phyloP scores from a whole-genome alignment of 257 asterid species.

The Salvia miltiorrhiza region DNA sequence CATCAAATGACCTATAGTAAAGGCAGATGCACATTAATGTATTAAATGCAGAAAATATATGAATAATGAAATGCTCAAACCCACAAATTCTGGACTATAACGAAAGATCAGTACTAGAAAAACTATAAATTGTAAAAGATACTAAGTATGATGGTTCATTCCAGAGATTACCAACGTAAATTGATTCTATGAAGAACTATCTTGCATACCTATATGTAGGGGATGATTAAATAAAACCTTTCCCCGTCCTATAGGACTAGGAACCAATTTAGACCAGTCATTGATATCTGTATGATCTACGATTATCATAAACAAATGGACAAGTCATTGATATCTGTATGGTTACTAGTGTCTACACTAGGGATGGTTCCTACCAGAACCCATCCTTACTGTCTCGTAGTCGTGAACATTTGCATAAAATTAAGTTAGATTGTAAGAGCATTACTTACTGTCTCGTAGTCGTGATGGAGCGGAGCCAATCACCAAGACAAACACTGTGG shows the following conservation, averaged over 20 bases:
- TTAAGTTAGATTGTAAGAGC: neutral
- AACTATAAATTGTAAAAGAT: neutral
- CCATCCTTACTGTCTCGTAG: too few relatives aligned
- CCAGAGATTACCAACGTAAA: neutral
- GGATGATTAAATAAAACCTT: too few relatives aligned
- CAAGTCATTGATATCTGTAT: too few relatives aligned
- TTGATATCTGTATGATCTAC: too few relatives aligned
- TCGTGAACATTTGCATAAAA: neutral
- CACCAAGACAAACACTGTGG: constrained; percentile 73
- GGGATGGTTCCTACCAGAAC: too few relatives aligned
- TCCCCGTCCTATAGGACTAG: too few relatives aligned
- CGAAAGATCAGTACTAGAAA: neutral
- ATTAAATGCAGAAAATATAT: constrained; percentile 5
- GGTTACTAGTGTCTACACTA: too few relatives aligned
- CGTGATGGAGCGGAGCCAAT: constrained; percentile 81
- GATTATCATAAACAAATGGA: too few relatives aligned
- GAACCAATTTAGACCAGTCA: too few relatives aligned
- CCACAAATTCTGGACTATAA: neutral
- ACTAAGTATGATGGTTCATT: neutral
- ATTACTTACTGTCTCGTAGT: constrained; percentile 77
- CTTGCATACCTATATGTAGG: too few relatives aligned
- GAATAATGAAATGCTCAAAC: neutral
- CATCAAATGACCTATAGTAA: constrained; percentile 53
- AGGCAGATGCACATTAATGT: neutral
- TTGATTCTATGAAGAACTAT: neutral